A percentile compares a stretch with the other conserved stretches of the same genome.
These are phyloP conservation scores for Glaciozyma antarctica DNA, from an alignment of 768 basidiomycete species.

Conservation along the genomic window DNA sequence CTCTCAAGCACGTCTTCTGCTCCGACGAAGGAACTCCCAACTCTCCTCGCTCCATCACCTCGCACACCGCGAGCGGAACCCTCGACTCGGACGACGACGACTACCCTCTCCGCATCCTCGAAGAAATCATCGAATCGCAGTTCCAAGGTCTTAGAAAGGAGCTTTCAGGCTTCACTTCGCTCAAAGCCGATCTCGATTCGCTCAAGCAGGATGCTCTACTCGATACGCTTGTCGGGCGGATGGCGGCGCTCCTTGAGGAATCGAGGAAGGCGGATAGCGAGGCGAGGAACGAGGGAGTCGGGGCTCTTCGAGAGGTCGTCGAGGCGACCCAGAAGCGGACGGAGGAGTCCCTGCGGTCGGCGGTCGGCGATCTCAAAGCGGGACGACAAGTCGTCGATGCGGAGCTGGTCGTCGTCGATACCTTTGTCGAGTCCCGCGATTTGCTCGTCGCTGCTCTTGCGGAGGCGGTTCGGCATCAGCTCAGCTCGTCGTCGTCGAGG, in stretches of 20 bases:
- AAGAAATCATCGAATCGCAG: constrained; percentile 12
- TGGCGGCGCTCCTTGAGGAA: neutral
- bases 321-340: neutral
- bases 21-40: neutral
- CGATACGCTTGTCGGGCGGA: neutral
- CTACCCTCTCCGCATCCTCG: constrained; percentile 16
- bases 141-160: constrained; percentile 12
- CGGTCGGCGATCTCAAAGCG: neutral
- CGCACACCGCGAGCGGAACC: too few relatives aligned
- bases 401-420: neutral
- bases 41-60: neutral
- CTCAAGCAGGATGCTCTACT: neutral
- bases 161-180: constrained; percentile 1
- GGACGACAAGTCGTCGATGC: neutral
- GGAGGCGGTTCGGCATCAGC: neutral
- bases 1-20: constrained; percentile 1
- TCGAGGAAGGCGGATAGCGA: neutral
- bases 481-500: neutral
- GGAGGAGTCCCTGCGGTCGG: neutral
- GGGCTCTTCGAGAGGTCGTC: neutral
- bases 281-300: neutral
- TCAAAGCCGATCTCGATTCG: constrained; percentile 1
- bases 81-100: constrained; percentile 10
- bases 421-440: neutral
- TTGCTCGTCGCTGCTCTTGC: neutral